phyloP scores from a whole-genome alignment of 169 alveolate genomes.

The Eimeria zaria region DNA sequence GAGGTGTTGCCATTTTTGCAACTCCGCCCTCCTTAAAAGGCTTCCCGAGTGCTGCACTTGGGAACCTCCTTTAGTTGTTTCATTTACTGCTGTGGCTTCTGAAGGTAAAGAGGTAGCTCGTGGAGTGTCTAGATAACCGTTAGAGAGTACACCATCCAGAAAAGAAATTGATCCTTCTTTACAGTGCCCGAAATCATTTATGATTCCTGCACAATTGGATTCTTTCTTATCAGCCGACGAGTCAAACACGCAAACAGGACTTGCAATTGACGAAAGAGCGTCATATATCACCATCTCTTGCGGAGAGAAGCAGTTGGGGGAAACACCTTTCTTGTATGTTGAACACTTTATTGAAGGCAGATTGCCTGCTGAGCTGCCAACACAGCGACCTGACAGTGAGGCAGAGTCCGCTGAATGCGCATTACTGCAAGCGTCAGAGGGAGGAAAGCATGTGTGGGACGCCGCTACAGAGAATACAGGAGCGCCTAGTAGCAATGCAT shows the following conservation, averaged over 20 bases:
- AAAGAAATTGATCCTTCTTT: not conserved
- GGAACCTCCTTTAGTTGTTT: not conserved
- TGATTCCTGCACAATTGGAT: not conserved
- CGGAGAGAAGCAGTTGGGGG: not conserved
- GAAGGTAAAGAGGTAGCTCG: not conserved
- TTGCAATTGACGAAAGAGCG: not conserved
- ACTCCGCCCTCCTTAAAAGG: not conserved
- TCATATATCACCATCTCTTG: not conserved
- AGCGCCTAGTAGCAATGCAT: not conserved
- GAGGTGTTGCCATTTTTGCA: conserved; percentile 55
- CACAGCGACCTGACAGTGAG: not conserved
- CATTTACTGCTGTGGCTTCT: not conserved
- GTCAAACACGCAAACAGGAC: not conserved
- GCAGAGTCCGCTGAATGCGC: not conserved
- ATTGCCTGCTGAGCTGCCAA: not conserved
- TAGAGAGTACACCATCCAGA: not conserved
- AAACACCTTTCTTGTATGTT: not conserved
- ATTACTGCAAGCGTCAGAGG: not conserved
- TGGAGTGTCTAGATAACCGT: not conserved
- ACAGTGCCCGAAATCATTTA: not conserved
- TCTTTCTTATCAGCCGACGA: not conserved
- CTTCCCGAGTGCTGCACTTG: not conserved
- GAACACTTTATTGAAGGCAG: not conserved
- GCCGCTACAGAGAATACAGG: conserved; percentile 22
- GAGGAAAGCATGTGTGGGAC: conserved; percentile 6